phyloP scores from a whole-genome alignment of 257 asterid species.

The Solanum paucissectum region DNA sequence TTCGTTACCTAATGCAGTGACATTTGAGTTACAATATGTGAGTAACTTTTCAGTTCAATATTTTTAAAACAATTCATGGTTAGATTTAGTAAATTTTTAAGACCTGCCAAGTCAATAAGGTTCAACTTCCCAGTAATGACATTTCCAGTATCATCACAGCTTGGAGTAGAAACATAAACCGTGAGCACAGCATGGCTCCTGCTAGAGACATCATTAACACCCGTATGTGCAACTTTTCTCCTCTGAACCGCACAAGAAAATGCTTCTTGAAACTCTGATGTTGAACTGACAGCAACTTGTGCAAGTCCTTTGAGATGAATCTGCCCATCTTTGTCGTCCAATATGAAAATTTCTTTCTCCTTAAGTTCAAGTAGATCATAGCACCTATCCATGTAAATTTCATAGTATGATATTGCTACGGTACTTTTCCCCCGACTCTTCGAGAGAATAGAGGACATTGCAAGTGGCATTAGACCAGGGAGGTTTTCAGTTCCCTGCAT shows the following conservation, averaged over 20 bases:
- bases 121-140: slow-evolving; percentile 59
- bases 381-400: slow-evolving; percentile 76
- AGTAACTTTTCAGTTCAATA: not conserved
- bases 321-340: slow-evolving; percentile 58
- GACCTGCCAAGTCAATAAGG: slow-evolving; percentile 96
- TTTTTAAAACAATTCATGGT: not conserved
- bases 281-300: slow-evolving; percentile 40
- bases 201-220: slow-evolving; percentile 74
- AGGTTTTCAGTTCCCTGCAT: slow-evolving; percentile 61
- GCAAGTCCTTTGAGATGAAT: slow-evolving; percentile 78
- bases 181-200: slow-evolving; percentile 83
- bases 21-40: not conserved
- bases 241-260: slow-evolving; percentile 56
- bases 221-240: slow-evolving; percentile 71
- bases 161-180: slow-evolving; percentile 37
- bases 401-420: slow-evolving; percentile 60
- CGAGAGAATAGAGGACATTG: slow-evolving; percentile 44
- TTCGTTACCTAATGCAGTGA: slow-evolving; percentile 55
- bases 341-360: slow-evolving; percentile 54
- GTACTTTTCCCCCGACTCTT: slow-evolving; percentile 29
- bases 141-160: slow-evolving; percentile 15
- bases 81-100: not conserved
- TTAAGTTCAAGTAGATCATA: slow-evolving; percentile 68
- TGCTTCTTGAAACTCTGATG: slow-evolving; percentile 39
- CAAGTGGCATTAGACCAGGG: slow-evolving; percentile 82